Evolutionary conservation across 2,329 filamentous ascomycete species (phyloP), one percentile per base, ranked within the genome.

Genomic region (Penicillium expansum): DNA sequence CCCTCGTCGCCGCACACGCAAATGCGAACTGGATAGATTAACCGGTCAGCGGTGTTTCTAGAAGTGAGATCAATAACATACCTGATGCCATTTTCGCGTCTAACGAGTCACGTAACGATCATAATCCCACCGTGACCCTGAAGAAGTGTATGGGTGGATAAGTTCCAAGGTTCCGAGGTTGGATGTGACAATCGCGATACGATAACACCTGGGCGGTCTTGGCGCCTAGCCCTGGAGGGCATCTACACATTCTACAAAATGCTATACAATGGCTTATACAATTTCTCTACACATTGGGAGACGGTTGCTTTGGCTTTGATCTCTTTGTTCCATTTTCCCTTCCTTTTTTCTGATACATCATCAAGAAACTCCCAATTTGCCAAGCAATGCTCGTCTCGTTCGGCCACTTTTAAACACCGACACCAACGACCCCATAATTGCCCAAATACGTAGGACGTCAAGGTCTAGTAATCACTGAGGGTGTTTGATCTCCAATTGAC

Each of bases 1-100:
- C 90, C 90, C 77, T 97, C 93, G 75, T 99, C 94, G 70, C 94
- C 94, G 79, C 92, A 97, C 57, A 97, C 91, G 75, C 92, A 96
- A 70, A 97, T 92, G 63, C 94, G 90, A 59, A 97, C 93, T 84
- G 71, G 44, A 38, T 4, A n/a, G 29, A 20, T n/a, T 29, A 38
- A 8, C 24, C 11, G 51, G 39, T 63, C 13, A 55, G 58, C 30
- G 35, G 41, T 29, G 33, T 30, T 56, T 35, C 1, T 1, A n/a
- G n/a, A 8, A 22, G 11, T 27, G 13, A 29, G 20, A 41, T 27
- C 9, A 3, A 5, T 8, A 6, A 30, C 37, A 43, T 41, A 59
- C 58, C 56, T 50, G 48, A 51, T 48, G 58, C 52, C 58, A 60
- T 58, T 30, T 53, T 38, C 42, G 48, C 48, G n/a, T 33, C 22